Evolutionary conservation across 108 stramenopile genomes (phyloP), one percentile per base, ranked within the genome.

Genomic region (Skeletonema costatum): DNA sequence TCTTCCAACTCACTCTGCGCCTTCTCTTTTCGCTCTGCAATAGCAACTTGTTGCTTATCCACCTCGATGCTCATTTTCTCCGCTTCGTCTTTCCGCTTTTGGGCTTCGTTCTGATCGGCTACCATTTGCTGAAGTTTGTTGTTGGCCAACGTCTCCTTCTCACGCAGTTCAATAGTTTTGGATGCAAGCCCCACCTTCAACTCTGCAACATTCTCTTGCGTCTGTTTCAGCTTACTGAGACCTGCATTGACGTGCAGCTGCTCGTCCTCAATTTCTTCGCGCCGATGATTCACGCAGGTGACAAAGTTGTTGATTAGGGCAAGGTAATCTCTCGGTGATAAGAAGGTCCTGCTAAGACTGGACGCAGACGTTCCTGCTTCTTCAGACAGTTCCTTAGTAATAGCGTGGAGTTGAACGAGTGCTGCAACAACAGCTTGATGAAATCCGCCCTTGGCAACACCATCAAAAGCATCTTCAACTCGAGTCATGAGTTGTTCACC

Each of bases 121-220:
- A 99, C 96, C 98, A 99, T 99, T 76, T 97, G 95, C 74, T 96
- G 93, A 5, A 99, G 90, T 84, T 99, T 99, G 21, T 90, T 84
- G 75, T 98, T 98, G 5, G 98, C 99, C 19, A 93, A 80, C 8
- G 70, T 77, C 66, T 99, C 97, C 81, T 99, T 97, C 51, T 89
- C 87, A 16, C 84, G 72, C 13, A 99, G 87, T 59, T 92, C 95
- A 35, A 73, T 69, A 1, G 92, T 88, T 74, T 98, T 97, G 21
- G 80, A 86, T 9, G 87, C 89, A 16, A 98, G 84, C 35, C 89
- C 93, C 32, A 64, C 75, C 73, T 98, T 94, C 39, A 99, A 72
- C 66, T 94, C 94, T 44, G 92, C 94, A 39, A 99, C 98, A 82
- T 93, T 89, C 48, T 92, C 92, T 78, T 97, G 95, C 3, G 99